Evolutionary conservation across 2,329 filamentous ascomycete genomes (phyloP).

Genomic region (Pseudogymnoascus pannorum): DNA sequence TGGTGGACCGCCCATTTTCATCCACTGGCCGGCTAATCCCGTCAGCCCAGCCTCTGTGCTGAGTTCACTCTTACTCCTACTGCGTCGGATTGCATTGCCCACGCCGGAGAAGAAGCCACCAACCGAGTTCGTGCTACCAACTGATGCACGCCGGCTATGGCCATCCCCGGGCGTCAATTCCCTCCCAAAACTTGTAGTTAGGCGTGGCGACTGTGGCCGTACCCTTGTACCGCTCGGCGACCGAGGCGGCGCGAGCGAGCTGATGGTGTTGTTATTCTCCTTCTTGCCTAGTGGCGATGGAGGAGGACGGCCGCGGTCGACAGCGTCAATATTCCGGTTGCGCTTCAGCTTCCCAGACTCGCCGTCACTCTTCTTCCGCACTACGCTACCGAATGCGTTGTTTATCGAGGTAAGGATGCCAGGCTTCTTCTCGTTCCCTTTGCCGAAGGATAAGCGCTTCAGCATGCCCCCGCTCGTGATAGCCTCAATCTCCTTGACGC

Average conservation of each 20-base stretch:
- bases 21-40: conserved; percentile 47
- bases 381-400: conserved; percentile 23
- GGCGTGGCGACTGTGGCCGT: conserved; percentile 35
- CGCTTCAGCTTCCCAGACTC: conserved; percentile 26
- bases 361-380: conserved; percentile 24
- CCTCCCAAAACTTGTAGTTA: conserved; percentile 37
- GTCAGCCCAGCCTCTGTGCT: conserved; percentile 28
- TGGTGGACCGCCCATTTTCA: conserved; percentile 49
- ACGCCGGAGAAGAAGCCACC: conserved; percentile 27
- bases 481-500: conserved; percentile 48
- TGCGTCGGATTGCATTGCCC: conserved; percentile 40
- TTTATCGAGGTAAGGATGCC: conserved; percentile 41
- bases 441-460: conserved; percentile 52
- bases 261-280: conserved; percentile 25
- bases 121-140: conserved; percentile 29
- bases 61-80: conserved; percentile 49
- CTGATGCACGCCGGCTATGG: conserved; percentile 44
- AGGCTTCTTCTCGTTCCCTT: conserved; percentile 37
- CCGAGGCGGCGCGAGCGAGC: conserved; percentile 42
- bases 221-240: conserved; percentile 41
- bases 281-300: conserved; percentile 28
- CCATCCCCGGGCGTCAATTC: conserved; percentile 33
- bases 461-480: conserved; percentile 54
- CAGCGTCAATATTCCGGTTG: conserved; percentile 19
- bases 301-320: conserved; percentile 20